Evolutionary conservation across 2,329 filamentous ascomycete species (phyloP).

Genomic region (Trichoderma gracile): DNA sequence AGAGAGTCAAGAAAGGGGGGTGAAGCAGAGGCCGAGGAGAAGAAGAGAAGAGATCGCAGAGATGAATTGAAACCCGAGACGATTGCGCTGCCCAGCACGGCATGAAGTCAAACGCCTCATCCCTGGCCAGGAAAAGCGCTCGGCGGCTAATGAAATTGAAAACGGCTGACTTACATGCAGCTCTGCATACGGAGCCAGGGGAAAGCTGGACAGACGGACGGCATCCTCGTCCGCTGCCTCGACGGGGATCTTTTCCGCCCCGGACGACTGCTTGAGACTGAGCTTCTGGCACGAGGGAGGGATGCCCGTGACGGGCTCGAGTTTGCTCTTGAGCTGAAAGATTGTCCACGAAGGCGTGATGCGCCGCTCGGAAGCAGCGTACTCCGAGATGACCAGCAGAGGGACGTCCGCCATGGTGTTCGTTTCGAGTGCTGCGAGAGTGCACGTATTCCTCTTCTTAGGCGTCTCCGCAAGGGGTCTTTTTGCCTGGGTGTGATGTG

Average conservation of each 20-base stretch:
- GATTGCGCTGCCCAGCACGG: constrained; percentile 24
- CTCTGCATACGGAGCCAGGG: constrained; percentile 73
- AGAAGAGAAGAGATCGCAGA: background rate
- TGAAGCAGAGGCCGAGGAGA: no score
- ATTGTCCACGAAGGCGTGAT: constrained; percentile 93
- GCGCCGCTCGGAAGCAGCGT: constrained; percentile 81
- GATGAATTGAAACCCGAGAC: constrained; percentile 24
- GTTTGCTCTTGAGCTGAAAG: constrained; percentile 76
- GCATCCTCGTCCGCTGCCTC: constrained; percentile 72
- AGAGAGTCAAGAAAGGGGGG: background rate
- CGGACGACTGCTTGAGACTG: constrained; percentile 61
- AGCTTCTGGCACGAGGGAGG: constrained; percentile 78
- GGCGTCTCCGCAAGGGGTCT: background rate
- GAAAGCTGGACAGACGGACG: constrained; percentile 63
- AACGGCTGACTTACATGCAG: constrained; percentile 65
- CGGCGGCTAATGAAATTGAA: constrained; percentile 28
- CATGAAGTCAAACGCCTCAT: constrained; percentile 14
- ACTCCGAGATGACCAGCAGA: constrained; percentile 72
- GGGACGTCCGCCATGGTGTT: constrained; percentile 68
- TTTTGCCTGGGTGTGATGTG: background rate
- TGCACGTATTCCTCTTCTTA: no score
- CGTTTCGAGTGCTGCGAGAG: constrained; percentile 30
- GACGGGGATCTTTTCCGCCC: constrained; percentile 62
- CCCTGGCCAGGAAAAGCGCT: constrained; percentile 7
- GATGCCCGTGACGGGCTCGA: constrained; percentile 91